Evolutionary conservation across 2,329 filamentous ascomycete genomes (phyloP).

Genomic region (Colletotrichum sojae): DNA sequence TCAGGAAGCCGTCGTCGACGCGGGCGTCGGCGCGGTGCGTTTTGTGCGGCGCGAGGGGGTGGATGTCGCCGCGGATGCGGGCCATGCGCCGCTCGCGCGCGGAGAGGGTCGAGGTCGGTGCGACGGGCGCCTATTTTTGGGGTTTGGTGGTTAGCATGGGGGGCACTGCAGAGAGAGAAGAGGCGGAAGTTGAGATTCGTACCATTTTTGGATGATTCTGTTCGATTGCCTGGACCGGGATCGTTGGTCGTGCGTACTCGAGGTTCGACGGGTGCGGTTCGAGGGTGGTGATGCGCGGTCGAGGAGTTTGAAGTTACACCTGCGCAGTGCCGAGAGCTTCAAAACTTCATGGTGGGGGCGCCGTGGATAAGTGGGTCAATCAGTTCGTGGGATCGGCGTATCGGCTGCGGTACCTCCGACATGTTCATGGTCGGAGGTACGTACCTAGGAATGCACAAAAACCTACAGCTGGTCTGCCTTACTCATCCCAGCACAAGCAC

Average conservation of each 20-base stretch:
- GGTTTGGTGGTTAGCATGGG: neutral
- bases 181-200: neutral
- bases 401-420: slow-evolving; percentile 33
- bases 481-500: slow-evolving; percentile 13
- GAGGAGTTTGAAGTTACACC: neutral
- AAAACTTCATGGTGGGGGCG: slow-evolving; percentile 37
- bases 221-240: neutral
- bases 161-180: too few relatives aligned
- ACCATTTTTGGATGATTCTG: slow-evolving; percentile 14
- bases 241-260: neutral
- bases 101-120: slow-evolving; percentile 67
- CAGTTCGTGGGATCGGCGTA: slow-evolving; percentile 26
- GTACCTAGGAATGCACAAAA: neutral
- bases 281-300: neutral
- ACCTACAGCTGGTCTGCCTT: neutral
- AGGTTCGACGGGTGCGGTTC: neutral
- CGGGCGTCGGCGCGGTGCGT: slow-evolving; percentile 66
- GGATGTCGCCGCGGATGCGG: slow-evolving; percentile 63
- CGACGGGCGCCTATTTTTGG: slow-evolving; percentile 44
- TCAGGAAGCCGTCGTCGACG: slow-evolving; percentile 72
- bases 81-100: slow-evolving; percentile 70
- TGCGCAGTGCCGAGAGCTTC: slow-evolving; percentile 15
- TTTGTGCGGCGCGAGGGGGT: slow-evolving; percentile 66
- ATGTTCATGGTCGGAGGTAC: too few relatives aligned
- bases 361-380: neutral